phyloP scores from a whole-genome alignment of 1,284 basidiomycete genomes.

The Flammula alnicola region DNA sequence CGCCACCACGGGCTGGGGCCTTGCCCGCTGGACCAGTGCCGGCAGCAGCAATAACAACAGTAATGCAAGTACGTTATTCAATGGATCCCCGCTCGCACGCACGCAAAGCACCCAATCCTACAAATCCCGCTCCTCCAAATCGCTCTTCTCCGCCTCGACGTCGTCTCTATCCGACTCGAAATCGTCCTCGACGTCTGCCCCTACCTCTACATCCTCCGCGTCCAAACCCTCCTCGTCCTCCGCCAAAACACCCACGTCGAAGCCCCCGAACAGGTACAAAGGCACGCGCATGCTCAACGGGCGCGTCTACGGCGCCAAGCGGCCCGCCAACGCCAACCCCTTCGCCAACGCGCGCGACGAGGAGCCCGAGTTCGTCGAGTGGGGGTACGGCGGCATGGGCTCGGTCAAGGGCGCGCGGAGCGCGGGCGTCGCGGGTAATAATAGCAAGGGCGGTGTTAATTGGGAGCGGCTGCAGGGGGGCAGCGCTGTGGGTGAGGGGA shows the following conservation, averaged over 20 bases:
- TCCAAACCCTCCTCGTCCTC: constrained; percentile 11
- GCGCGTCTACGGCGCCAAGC: constrained; percentile 68
- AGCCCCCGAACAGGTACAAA: constrained; percentile 31
- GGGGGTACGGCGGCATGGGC: constrained; percentile 87
- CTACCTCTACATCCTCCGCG: constrained; percentile 12
- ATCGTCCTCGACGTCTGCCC: constrained; percentile 25
- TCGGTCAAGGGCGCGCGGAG: constrained; percentile 53
- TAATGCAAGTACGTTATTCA: constrained; percentile 19
- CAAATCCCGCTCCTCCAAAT: constrained; percentile 23
- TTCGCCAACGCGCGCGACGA: constrained; percentile 58
- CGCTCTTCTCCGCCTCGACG: constrained; percentile 25
- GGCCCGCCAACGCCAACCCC: constrained; percentile 40
- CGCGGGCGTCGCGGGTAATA: constrained; percentile 31
- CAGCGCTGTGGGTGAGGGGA: constrained; percentile 53
- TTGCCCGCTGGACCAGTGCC: constrained; percentile 37
- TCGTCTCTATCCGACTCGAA: constrained; percentile 18
- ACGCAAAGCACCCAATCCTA: constrained; percentile 36
- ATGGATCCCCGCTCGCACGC: constrained; percentile 35
- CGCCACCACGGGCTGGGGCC: constrained; percentile 28
- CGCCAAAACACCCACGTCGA: constrained; percentile 13
- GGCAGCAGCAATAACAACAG: constrained; percentile 18
- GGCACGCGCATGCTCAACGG: constrained; percentile 74
- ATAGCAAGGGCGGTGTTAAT: constrained; percentile 26
- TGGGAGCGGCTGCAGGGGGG: constrained; percentile 50
- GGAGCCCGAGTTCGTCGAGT: constrained; percentile 82